Conservation (phyloP, 2,329 filamentous ascomycete genomes). For the Fusarium drepaniforme region DNA sequence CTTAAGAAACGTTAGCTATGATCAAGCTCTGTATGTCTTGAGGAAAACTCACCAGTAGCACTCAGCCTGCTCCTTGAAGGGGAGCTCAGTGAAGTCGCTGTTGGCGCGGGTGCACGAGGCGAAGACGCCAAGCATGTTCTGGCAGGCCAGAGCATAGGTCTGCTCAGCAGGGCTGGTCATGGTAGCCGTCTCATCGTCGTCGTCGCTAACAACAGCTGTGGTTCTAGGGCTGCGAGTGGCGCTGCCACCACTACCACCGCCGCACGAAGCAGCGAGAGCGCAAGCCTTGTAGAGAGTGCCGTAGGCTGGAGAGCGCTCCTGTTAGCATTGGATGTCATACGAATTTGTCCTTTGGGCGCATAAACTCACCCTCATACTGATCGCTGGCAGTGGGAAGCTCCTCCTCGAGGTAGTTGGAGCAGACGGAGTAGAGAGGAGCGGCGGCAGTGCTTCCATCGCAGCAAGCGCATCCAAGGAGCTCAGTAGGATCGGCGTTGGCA, state of each 20-base stretch:
- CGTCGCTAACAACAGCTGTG: conserved; percentile 6
- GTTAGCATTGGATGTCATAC: conserved; percentile 12
- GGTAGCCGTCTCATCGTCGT: conserved; percentile 4
- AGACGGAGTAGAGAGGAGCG: conserved; percentile 45
- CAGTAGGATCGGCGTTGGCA: conserved; percentile 37
- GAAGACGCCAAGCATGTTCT: conserved; percentile 44
- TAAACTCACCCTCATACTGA: conserved; percentile 43
- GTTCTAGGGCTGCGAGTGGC: conserved; percentile 4
- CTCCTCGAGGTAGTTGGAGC: conserved; percentile 44
- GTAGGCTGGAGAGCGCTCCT: conserved; percentile 36
- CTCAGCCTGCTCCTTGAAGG: conserved; percentile 44
- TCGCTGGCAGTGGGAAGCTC: conserved; percentile 37
- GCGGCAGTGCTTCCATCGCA: conserved; percentile 38
- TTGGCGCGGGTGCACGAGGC: conserved; percentile 42
- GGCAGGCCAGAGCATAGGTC: conserved; percentile 41
- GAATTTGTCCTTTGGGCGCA: neutral
- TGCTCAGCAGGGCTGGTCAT: conserved; percentile 33
- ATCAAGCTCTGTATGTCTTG: neutral
- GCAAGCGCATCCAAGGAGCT: conserved; percentile 46
- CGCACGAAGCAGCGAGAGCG: conserved; percentile 23
- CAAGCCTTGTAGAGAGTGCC: conserved; percentile 43
- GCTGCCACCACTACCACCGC: conserved; percentile 2
- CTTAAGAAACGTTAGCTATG: conserved; percentile 34
- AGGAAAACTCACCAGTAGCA: conserved; percentile 48
- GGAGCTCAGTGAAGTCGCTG: conserved; percentile 41